Evolutionary conservation across 2,329 filamentous ascomycete species (phyloP), one percentile per base, ranked within the genome.

Genomic region (Neospermospora avenae): DNA sequence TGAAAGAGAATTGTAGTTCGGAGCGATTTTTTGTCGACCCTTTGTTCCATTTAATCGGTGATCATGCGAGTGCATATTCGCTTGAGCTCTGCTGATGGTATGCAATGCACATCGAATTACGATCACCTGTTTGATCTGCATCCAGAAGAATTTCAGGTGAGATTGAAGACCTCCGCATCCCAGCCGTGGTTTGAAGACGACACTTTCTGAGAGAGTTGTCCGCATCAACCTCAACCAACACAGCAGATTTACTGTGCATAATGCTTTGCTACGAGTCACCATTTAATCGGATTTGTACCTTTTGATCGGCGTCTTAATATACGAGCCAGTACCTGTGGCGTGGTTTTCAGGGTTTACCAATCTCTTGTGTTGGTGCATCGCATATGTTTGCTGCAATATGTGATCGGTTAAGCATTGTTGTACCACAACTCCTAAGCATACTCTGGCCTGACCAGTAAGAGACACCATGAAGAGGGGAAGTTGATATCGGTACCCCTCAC

Each of bases 71-170:
- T 18, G 46, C n/a, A 49, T 35, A 16, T 49, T 8, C 46, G 16
- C 28, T 49, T 49, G 28, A 34, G 5, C n/a, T 49, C 45, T 41
- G n/a, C n/a, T 49, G 31, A 16, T 49, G 45, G 7, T 18, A 35
- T 34, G 31, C 18, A 51, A 51, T 20, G 28, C 46, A 18, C 28
- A 35, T 51, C 28, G 46, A 51, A 51, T 28, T 51, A 51, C 22
- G 46, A 51, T 51, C 25, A 22, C 18, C 46, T 35, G 46, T 51
- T 51, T 51, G 46, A 51, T 51, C 28, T 51, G 28, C 46, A 51
- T 37, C 28, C 31, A 37, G 46, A 51, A 51, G 45, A 51, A 16
- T 35, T 28, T 35, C 10, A 37, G 6, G n/a, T 10, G 28, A 51
- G 22, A 51, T 51, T n/a, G 34, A 35, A 20, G 42, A 7, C 42